Evolutionary conservation across 2,329 filamentous ascomycete genomes (phyloP).

Genomic region (Stagonosporopsis rhizophila): DNA sequence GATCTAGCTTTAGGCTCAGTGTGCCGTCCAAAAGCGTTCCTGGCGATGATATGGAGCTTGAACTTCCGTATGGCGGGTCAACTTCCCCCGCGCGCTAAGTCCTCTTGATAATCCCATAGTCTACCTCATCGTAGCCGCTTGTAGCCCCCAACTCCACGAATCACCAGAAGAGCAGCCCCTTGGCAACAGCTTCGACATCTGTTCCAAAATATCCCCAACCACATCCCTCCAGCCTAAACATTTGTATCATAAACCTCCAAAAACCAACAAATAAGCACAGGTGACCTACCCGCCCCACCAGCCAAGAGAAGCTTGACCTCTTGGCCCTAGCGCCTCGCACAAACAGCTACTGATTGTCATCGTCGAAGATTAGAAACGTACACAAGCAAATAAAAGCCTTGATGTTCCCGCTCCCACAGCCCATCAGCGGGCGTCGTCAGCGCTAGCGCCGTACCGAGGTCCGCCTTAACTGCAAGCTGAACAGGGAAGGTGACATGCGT

Average conservation of each 20-base stretch:
- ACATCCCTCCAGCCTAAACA: no score
- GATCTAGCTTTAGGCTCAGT: no score
- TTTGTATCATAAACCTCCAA: background rate
- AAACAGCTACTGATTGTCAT: background rate
- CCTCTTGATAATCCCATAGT: no score
- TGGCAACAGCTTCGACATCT: no score
- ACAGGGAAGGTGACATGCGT: slow-evolving; percentile 6
- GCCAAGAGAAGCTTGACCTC: slow-evolving; percentile 3
- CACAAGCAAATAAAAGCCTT: background rate
- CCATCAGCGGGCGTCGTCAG: background rate
- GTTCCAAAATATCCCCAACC: no score
- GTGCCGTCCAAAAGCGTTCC: no score
- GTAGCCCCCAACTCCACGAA: no score
- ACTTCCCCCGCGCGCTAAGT: no score
- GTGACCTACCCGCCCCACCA: background rate
- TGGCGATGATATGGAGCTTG: no score
- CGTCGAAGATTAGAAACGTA: background rate
- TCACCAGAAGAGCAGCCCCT: no score
- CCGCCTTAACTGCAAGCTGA: slow-evolving; percentile 1
- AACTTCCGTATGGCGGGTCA: no score
- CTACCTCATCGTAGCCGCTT: no score
- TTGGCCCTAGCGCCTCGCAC: background rate
- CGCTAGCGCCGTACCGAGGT: slow-evolving; percentile 2
- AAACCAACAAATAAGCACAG: background rate
- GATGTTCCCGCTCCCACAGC: background rate